Conservation (phyloP, 768 basidiomycete genomes). For the Coprinellus aureogranulatus region DNA sequence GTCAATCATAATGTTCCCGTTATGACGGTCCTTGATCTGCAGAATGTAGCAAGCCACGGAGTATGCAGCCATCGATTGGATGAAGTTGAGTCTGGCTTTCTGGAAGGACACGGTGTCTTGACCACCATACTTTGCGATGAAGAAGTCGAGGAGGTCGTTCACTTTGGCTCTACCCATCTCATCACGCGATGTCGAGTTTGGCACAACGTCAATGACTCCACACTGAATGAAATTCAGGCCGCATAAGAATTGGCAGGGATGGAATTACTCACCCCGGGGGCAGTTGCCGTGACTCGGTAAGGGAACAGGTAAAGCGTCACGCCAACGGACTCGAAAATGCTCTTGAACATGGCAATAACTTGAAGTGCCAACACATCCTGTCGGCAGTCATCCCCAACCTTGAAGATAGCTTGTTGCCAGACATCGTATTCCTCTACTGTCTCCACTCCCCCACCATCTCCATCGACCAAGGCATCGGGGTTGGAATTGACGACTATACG, state of each 20-base stretch:
- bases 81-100: constrained; percentile 89
- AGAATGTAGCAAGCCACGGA: constrained; percentile 97
- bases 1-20: constrained; percentile 99
- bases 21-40: constrained; percentile 98
- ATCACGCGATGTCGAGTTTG: constrained; percentile 95
- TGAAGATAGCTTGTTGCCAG: constrained; percentile 99
- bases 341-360: constrained; percentile 99
- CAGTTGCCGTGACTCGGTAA: constrained; percentile 95
- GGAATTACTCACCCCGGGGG: constrained; percentile 72
- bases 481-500: constrained; percentile 63
- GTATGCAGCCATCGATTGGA: constrained; percentile 99
- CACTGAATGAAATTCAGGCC: constrained; percentile 54
- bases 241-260: background rate
- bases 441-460: constrained; percentile 55
- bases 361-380: constrained; percentile 98
- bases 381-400: constrained; percentile 98
- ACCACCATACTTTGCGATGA: constrained; percentile 88
- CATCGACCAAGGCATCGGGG: constrained; percentile 71
- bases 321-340: constrained; percentile 87
- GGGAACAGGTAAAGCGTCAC: constrained; percentile 90
- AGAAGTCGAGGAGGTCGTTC: constrained; percentile 93
- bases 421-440: constrained; percentile 73
- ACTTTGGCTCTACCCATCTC: constrained; percentile 99
- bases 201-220: constrained; percentile 97
- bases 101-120: constrained; percentile 90